These are phyloP conservation scores for Magnusiomyces suaveolens DNA, from an alignment of 1,139 yeast species.

Conservation along the genomic window DNA sequence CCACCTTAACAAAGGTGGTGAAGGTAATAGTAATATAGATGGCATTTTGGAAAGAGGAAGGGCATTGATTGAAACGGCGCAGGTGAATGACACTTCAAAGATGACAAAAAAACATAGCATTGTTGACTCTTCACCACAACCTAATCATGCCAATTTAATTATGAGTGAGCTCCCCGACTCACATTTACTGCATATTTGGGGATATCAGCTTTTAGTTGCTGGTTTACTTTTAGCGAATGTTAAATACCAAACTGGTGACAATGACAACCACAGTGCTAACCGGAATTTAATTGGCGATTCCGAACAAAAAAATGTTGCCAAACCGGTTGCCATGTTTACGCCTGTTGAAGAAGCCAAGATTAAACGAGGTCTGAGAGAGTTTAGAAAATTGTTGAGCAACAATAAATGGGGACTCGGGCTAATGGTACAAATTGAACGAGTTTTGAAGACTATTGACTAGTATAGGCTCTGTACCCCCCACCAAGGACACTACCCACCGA, in stretches of 20 bases:
- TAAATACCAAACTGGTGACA: neutral
- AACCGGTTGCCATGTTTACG: neutral
- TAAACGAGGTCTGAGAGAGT: constrained; percentile 9
- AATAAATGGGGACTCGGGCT: constrained; percentile 16
- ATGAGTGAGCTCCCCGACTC: neutral
- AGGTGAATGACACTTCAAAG: too few relatives aligned
- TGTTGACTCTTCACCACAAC: neutral
- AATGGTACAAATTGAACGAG: constrained; percentile 15
- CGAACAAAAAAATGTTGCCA: neutral
- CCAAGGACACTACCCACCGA: too few relatives aligned
- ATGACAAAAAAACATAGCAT: too few relatives aligned
- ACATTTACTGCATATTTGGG: constrained; percentile 15
- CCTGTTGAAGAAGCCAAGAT: constrained; percentile 10
- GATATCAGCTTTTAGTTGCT: constrained; percentile 17
- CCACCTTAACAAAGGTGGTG: too few relatives aligned
- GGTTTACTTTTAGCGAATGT: constrained; percentile 16
- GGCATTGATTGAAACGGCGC: too few relatives aligned
- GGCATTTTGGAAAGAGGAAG: neutral
- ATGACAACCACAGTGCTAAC: constrained; percentile 1
- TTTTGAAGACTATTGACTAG: constrained; percentile 12
- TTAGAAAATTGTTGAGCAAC: constrained; percentile 13
- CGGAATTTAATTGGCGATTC: neutral
- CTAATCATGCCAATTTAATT: too few relatives aligned
- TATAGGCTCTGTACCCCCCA: too few relatives aligned
- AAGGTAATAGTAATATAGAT: neutral